These are phyloP conservation scores for Rhodamnia argentea DNA, from an alignment of 345 rosid species.

Conservation along the genomic window DNA sequence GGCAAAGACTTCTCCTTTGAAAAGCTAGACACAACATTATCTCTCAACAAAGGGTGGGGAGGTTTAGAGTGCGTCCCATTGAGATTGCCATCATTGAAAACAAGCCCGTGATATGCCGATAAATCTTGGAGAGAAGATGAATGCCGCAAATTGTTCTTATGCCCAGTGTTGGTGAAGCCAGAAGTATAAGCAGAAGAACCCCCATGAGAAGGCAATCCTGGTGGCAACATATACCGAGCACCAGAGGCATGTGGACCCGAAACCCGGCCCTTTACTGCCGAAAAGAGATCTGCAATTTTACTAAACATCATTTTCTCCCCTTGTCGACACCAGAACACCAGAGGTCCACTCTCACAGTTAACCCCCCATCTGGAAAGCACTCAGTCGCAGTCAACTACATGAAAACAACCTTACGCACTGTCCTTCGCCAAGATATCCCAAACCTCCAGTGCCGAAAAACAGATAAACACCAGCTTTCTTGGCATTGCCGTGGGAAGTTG, in stretches of 20 bases:
- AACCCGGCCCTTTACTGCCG: constrained; percentile 24
- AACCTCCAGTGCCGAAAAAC: neutral
- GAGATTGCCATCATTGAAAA: constrained; percentile 42
- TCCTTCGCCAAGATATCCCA: neutral
- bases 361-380: neutral
- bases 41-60: constrained; percentile 31
- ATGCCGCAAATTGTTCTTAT: constrained; percentile 49
- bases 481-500: neutral
- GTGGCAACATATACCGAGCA: constrained; percentile 25
- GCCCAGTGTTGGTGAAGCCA: constrained; percentile 26
- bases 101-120: constrained; percentile 40
- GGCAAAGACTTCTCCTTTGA: constrained; percentile 70
- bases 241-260: constrained; percentile 27
- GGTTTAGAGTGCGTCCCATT: constrained; percentile 12
- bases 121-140: constrained; percentile 92
- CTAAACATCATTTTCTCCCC: constrained; percentile 47
- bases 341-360: neutral
- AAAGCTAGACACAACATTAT: constrained; percentile 53
- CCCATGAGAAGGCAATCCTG: constrained; percentile 31
- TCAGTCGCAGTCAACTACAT: neutral
- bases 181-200: constrained; percentile 23
- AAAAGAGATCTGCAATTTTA: constrained; percentile 39
- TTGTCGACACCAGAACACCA: neutral
- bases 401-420: neutral
- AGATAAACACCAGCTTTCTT: neutral